Evolutionary conservation across 495 filamentous ascomycete genomes (phyloP).

Genomic region (Trichoderma orchidacearum): DNA sequence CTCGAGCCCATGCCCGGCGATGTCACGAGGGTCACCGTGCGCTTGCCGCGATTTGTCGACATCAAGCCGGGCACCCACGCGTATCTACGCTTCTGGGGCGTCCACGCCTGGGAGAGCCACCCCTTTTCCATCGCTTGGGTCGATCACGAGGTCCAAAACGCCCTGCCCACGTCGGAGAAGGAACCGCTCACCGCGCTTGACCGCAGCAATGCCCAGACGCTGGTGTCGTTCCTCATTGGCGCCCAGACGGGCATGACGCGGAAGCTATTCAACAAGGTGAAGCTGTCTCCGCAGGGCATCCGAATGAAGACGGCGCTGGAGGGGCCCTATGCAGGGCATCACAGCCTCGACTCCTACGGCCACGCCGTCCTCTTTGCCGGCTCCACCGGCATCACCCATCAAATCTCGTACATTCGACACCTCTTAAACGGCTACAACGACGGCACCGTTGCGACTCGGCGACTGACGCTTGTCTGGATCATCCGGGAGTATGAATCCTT

Average conservation of each 20-base stretch:
- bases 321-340: slow-evolving; percentile 76
- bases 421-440: slow-evolving; percentile 61
- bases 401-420: slow-evolving; percentile 76
- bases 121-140: slow-evolving; percentile 92
- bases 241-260: slow-evolving; percentile 81
- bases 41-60: slow-evolving; percentile 59
- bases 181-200: slow-evolving; percentile 4
- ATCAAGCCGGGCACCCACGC: slow-evolving; percentile 77
- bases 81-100: slow-evolving; percentile 67
- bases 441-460: slow-evolving; percentile 64
- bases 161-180: slow-evolving; percentile 11
- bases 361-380: slow-evolving; percentile 83
- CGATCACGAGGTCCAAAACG: slow-evolving; percentile 20
- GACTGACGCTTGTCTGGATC: slow-evolving; percentile 77
- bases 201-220: slow-evolving; percentile 23
- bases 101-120: slow-evolving; percentile 76
- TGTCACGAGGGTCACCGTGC: slow-evolving; percentile 67
- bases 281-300: slow-evolving; percentile 7
- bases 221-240: slow-evolving; percentile 67
- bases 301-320: slow-evolving; percentile 45
- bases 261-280: slow-evolving; percentile 48
- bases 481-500: slow-evolving; percentile 76
- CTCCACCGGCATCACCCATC: slow-evolving; percentile 88
- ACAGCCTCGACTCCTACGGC: slow-evolving; percentile 79
- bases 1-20: slow-evolving; percentile 74